A percentile compares a stretch with the other conserved stretches of the same genome.
Evolutionary conservation across 2,329 filamentous ascomycete genomes (phyloP).

Genomic region (Curvularia sp.): DNA sequence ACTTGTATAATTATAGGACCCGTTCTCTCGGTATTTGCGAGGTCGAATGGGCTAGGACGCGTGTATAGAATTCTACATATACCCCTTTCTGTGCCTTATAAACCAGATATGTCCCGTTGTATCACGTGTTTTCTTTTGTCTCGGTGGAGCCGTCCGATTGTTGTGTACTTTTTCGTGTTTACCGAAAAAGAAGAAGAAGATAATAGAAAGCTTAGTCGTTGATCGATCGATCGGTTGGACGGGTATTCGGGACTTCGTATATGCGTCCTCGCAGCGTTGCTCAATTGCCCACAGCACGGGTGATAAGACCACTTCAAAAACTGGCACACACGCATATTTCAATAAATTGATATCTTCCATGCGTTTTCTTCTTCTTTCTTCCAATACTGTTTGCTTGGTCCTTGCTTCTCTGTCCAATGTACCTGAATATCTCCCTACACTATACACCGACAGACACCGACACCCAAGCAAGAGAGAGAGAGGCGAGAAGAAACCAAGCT

Average conservation of each 20-base stretch:
- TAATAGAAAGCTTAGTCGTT: not conserved
- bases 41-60: no score
- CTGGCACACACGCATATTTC: not conserved
- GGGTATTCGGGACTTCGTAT: no score
- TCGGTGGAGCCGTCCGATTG: not conserved
- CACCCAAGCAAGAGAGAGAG: not conserved
- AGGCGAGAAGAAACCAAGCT: not conserved
- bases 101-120: not conserved
- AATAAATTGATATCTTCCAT: not conserved
- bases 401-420: not conserved
- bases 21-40: not conserved
- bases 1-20: not conserved
- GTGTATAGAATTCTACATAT: not conserved
- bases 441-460: not conserved
- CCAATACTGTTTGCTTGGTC: not conserved
- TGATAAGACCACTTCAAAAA: not conserved
- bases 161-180: not conserved
- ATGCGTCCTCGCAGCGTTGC: no score
- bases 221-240: not conserved
- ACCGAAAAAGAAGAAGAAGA: not conserved
- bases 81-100: not conserved
- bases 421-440: not conserved
- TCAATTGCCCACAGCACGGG: no score
- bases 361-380: not conserved
- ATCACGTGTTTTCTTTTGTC: not conserved